Evolutionary conservation across 2,329 filamentous ascomycete species (phyloP), one percentile per base, ranked within the genome.

Genomic region (Fusarium xyrophilum): DNA sequence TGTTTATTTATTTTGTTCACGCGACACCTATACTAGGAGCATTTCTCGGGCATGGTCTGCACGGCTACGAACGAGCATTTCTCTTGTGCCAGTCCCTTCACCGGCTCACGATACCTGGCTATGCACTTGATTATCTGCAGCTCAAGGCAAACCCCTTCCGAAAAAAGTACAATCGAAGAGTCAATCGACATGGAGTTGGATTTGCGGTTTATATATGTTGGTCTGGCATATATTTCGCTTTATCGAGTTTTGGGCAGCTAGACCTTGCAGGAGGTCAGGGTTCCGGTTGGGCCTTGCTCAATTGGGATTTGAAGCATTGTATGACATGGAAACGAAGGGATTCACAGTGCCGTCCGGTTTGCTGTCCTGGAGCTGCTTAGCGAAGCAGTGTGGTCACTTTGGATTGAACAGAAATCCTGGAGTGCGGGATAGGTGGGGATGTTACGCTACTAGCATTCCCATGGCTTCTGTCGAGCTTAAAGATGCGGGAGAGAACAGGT

Each of bases 171-270:
- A 52, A 52, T 69, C 23, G 40, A 25, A 43, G 40, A 43, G 40
- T 43, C 23, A 43, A 43, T 43, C 60, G 48, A 63, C 44, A 59
- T 54, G 60, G 68, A 53, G 62, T 60, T 63, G 21, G 35, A 56
- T 67, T 71, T 59, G 14, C 57, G 65, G 60, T 59, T 71, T 67
- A 67, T 66, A 69, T 69, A 63, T 56, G 50, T 62, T 61, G 53
- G 48, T 50, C 44, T 44, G 52, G 38, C 56, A 63, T 46, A 59
- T 69, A 61, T 56, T 60, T 48, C 58, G 57, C 53, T 71, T 68
- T 56, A 32, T 55, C 65, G 56, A 44, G 50, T 63, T 59, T 51
- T 27, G 56, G 59, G 67, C 67, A 43, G 69, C 68, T 71, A 69
- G 63, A 72, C 59, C 56, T 69, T 52, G 50, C 56, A 57, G 53